Percentiles rank a stretch among this genome's conserved stretches.
These are phyloP conservation scores for Calcarisporium arbuscula DNA, from an alignment of 2,329 filamentous ascomycete species.

Conservation along the genomic window DNA sequence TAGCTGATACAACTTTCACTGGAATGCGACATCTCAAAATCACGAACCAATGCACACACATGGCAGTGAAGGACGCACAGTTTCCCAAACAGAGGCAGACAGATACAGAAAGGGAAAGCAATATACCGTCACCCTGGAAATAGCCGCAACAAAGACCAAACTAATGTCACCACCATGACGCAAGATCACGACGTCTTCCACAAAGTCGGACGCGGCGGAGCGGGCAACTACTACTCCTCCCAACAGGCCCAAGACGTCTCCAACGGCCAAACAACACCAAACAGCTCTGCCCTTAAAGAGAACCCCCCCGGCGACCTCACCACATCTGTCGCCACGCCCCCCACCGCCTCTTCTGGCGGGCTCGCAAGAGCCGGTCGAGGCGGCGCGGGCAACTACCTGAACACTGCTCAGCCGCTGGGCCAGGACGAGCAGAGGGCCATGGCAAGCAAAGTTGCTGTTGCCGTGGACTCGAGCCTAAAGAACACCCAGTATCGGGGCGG, in stretches of 20 bases:
- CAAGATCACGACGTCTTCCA: slow-evolving; percentile 37
- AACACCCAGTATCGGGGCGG: slow-evolving; percentile 15
- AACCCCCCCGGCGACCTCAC: no score
- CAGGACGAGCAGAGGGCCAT: slow-evolving; percentile 28
- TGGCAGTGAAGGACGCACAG: no score
- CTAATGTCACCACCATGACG: no score
- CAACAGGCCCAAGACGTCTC: slow-evolving; percentile 42
- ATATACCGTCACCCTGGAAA: no score
- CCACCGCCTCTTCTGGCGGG: slow-evolving; percentile 18
- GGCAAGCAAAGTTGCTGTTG: slow-evolving; percentile 25
- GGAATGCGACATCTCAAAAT: no score
- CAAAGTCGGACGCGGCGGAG: slow-evolving; percentile 54
- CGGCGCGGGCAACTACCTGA: slow-evolving; percentile 55
- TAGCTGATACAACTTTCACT: no score
- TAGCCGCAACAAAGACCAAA: no score
- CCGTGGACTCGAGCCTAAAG: slow-evolving; percentile 25
- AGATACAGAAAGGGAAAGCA: no score
- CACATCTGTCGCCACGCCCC: no score
- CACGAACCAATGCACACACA: no score
- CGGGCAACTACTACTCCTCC: slow-evolving; percentile 55
- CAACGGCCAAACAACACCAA: slow-evolving; percentile 12
- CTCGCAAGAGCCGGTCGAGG: slow-evolving; percentile 48
- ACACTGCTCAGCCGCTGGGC: slow-evolving; percentile 24
- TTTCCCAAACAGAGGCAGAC: no score
- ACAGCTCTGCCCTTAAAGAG: slow-evolving; percentile 6